Evolutionary conservation across 2,329 filamentous ascomycete genomes (phyloP), one percentile per base, ranked within the genome.

Genomic region (Botrytis fabae): DNA sequence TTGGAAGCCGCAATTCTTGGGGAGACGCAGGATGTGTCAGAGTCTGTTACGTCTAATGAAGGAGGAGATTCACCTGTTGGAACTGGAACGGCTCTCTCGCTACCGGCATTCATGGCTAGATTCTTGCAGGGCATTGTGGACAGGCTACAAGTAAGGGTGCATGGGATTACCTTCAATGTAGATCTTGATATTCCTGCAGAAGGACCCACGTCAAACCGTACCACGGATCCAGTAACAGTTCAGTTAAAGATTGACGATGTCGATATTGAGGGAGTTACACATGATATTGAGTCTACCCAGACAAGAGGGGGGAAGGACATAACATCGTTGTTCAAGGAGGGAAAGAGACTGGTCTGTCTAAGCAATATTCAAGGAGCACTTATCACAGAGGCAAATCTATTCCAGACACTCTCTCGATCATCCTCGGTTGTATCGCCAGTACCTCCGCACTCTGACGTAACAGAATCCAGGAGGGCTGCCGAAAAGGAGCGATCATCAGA

Each of bases 91-190:
- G 83, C 89, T 1, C 83, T 94, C 46, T 90, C 90, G 1, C 83
- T 95, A 7, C 93, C 93, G 9, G 85, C 84, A 0, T 93, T 94
- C 75, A 83, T 96, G 64, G 88, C 91, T 60, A 88, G 88, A 76
- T 93, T 94, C 76, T 82, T 95, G 9, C 90, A 94, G 76, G 92
- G 92, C 44, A 89, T 95, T 66, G 83, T 92, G 40, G 92, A 96
- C 81, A 87, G 92, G 63, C 85, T 91, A 72, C 88, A 92, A 79
- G 83, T 95, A 40, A 85, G 84, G 68, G 89, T 95, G 73, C 87
- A 86, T 69, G 86, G 89, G 40, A 86, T 95, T 72, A 86, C 86
- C 18, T 86, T 94, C 75, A 88, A 90, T 77, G 82, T 94, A 28
- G 90, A 93, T 76, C 83, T 90, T 59, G 85, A 89, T 66, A 82